Evolutionary conservation across 1,139 yeast genomes (phyloP).

Genomic region (Taphrina flavorubra): DNA sequence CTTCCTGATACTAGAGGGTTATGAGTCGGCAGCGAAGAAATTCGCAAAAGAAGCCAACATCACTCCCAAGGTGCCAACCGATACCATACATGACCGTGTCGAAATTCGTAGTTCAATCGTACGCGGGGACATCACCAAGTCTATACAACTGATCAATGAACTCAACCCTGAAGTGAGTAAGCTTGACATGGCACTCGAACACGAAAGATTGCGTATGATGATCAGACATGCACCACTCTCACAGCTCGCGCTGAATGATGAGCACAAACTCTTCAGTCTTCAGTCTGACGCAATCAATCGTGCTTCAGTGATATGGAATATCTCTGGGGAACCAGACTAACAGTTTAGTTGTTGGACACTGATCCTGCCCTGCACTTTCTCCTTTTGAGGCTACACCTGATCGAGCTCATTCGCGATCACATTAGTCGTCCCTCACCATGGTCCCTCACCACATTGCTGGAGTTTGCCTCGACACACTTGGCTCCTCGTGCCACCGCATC

Average conservation of each 20-base stretch:
- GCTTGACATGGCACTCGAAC: not conserved
- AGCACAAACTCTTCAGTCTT: constrained; percentile 48
- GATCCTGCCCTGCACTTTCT: constrained; percentile 52
- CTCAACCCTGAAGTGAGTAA: constrained; percentile 51
- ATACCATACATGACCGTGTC: constrained; percentile 50
- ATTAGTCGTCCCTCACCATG: constrained; percentile 44
- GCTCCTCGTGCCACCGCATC: constrained; percentile 52
- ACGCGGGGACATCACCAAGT: constrained; percentile 52
- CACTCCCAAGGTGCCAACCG: constrained; percentile 47
- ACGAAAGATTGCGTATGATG: constrained; percentile 42
- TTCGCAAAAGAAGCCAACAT: constrained; percentile 54
- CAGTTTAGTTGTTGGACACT: constrained; percentile 50
- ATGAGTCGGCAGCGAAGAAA: constrained; percentile 52
- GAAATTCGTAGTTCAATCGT: constrained; percentile 51
- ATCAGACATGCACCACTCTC: constrained; percentile 49
- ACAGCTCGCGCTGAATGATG: constrained; percentile 46
- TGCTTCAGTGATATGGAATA: not conserved
- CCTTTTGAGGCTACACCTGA: constrained; percentile 53
- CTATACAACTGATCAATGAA: constrained; percentile 54
- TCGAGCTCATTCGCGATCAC: constrained; percentile 53
- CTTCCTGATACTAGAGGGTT: constrained; percentile 54
- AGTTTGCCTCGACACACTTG: constrained; percentile 53
- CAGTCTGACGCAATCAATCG: constrained; percentile 47
- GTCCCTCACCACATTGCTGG: constrained; percentile 49
- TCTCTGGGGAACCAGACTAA: not conserved